Percentiles rank a stretch among this genome's conserved stretches.
These are phyloP conservation scores for Marvania coccoides DNA, from an alignment of 139 green algal genomes.

Conservation along the genomic window DNA sequence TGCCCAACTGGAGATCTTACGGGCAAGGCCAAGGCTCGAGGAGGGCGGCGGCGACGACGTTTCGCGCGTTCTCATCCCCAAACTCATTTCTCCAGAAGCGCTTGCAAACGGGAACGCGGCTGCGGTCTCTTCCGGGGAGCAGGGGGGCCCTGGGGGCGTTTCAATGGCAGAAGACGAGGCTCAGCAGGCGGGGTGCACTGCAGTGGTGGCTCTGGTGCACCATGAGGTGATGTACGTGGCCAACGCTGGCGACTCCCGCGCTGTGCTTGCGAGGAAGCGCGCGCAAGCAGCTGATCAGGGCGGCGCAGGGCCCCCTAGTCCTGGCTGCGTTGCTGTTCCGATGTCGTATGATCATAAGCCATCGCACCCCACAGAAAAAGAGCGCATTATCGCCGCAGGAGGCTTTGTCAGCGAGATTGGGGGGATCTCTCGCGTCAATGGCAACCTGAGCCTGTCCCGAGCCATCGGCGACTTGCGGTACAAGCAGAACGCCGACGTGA, in stretches of 20 bases:
- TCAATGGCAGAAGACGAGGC: neutral
- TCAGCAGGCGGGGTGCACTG: slow-evolving; percentile 71
- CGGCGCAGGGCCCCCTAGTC: neutral
- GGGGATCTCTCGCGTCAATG: slow-evolving; percentile 72
- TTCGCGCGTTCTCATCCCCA: neutral
- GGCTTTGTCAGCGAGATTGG: slow-evolving; percentile 48
- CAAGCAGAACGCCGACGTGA: slow-evolving; percentile 63
- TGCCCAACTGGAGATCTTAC: slow-evolving; percentile 9
- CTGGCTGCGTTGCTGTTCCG: slow-evolving; percentile 38
- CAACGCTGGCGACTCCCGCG: slow-evolving; percentile 84
- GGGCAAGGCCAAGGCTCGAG: neutral
- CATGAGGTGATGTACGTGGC: slow-evolving; percentile 71
- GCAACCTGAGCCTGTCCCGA: slow-evolving; percentile 89
- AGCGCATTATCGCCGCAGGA: slow-evolving; percentile 76
- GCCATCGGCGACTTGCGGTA: slow-evolving; percentile 96
- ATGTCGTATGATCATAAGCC: slow-evolving; percentile 83
- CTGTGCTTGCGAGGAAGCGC: slow-evolving; percentile 59
- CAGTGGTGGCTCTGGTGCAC: slow-evolving; percentile 75
- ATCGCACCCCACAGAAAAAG: slow-evolving; percentile 52
- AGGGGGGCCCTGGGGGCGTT: neutral
- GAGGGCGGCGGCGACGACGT: neutral
- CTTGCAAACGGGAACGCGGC: neutral
- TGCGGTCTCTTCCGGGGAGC: neutral
- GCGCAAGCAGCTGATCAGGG: neutral
- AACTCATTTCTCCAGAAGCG: neutral